Percentiles rank a stretch among this genome's conserved stretches.
phyloP scores from a whole-genome alignment of 2,329 filamentous ascomycete genomes.

The Aureobasidium lini region DNA sequence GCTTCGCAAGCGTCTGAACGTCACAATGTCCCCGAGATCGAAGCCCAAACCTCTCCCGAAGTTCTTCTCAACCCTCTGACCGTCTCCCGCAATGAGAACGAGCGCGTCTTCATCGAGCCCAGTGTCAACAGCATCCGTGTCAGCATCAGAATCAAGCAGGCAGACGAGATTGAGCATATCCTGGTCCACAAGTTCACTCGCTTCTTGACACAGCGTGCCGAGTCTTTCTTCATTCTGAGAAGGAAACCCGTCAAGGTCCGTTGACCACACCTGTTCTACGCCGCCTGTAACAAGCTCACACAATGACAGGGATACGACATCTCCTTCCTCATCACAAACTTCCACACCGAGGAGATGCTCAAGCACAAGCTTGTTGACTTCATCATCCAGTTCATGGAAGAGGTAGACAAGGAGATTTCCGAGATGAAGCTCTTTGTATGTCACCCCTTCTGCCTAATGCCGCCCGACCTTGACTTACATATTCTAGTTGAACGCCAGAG shows the following conservation, averaged over 20 bases:
- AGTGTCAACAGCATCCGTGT: slow-evolving; percentile 95
- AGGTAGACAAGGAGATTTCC: slow-evolving; percentile 99
- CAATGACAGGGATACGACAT: slow-evolving; percentile 81
- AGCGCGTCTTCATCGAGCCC: slow-evolving; percentile 91
- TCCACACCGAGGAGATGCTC: slow-evolving; percentile 96
- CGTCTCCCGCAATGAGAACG: slow-evolving; percentile 91
- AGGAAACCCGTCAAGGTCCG: slow-evolving; percentile 88
- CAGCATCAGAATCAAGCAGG: slow-evolving; percentile 98
- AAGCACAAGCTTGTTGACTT: slow-evolving; percentile 99
- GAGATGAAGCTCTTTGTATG: slow-evolving; percentile 99
- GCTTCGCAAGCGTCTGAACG: slow-evolving; percentile 93
- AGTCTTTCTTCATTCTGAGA: slow-evolving; percentile 93
- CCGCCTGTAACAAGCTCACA: neutral
- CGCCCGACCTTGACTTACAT: slow-evolving; percentile 25
- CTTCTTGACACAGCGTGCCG: slow-evolving; percentile 91
- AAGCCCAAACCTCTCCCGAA: slow-evolving; percentile 87
- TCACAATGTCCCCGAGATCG: slow-evolving; percentile 96
- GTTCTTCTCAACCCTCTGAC: slow-evolving; percentile 85
- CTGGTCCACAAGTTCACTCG: slow-evolving; percentile 97
- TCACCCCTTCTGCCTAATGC: slow-evolving; percentile 17
- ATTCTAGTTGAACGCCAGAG: slow-evolving; percentile 79
- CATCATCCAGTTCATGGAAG: slow-evolving; percentile 99
- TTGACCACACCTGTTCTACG: slow-evolving; percentile 1
- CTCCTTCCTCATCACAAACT: slow-evolving; percentile 96
- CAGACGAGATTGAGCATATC: slow-evolving; percentile 97